Base-by-base conservation (phyloP, 1,139 yeast genomes). In the Tardiomyces depauwii region DNA sequence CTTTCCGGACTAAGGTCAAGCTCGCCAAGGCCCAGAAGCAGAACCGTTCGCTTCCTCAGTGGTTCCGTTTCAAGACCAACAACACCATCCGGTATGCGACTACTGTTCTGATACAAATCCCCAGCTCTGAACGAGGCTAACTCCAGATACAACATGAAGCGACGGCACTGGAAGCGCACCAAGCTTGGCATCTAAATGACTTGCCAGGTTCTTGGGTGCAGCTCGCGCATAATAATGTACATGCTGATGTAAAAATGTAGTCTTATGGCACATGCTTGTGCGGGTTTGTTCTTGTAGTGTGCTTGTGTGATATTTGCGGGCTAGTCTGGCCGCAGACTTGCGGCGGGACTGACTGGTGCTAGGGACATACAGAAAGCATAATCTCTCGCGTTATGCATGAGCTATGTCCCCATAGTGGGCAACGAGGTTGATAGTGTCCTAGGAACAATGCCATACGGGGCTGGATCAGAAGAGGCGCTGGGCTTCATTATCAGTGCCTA, bases 111-210 rank as follows among this genome's bases (percentile, higher is more conserved):
- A 11, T 16, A 10, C n/a, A n/a, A n/a, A n/a, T n/a, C n/a, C n/a
- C n/a, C n/a, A n/a, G n/a, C 32, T 28, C 33, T 39, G 18, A 19
- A 32, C 19, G 28, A 21, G 23, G 36, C 47, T 49, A 36, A 46
- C 47, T 4, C 45, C 36, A 63, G 71, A 81, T 91, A 89, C 89
- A 91, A 91, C 78, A 94, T 96, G 71, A 91, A 91, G 89, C 88
- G 97, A 86, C 85, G 98, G 82, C 95, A 93, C 94, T 93, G 99
- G 99, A 91, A 96, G 85, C 87, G 98, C 84, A 91, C 97, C 68
- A 93, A 91, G 95, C 82, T 93, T 78, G 80, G 82, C 83, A 75
- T 91, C 82, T 91, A 87, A 86, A 77, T 53, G 40, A 42, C 42
- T 46, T 44, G 32, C 33, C 9, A 11, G 10, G 16, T 30, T 30